Evolutionary conservation across 2,329 filamentous ascomycete species (phyloP).

Genomic region (Trichoderma harzianum): DNA sequence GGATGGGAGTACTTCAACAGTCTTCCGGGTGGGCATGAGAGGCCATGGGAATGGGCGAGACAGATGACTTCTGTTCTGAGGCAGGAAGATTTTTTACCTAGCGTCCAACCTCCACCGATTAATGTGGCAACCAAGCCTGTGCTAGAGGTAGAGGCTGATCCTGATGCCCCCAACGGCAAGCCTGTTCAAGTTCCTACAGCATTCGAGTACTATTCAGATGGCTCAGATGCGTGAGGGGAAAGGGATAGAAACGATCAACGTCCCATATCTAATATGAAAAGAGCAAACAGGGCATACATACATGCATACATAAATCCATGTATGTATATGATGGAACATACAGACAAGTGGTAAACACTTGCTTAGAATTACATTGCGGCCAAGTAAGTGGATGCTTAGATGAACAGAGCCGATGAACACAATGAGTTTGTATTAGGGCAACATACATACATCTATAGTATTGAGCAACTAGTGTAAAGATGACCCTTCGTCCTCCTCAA

Average conservation of each 20-base stretch:
- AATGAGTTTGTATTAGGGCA: slow-evolving; percentile 12
- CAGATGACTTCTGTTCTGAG: slow-evolving; percentile 54
- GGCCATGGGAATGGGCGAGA: slow-evolving; percentile 76
- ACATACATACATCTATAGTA: slow-evolving; percentile 18
- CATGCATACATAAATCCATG: not conserved
- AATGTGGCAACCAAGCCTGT: not conserved
- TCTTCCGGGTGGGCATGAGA: slow-evolving; percentile 57
- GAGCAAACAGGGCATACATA: not conserved
- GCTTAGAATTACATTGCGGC: not conserved
- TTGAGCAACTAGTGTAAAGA: slow-evolving; percentile 21
- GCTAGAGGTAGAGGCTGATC: slow-evolving; percentile 25
- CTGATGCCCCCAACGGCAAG: slow-evolving; percentile 27
- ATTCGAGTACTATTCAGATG: slow-evolving; percentile 37
- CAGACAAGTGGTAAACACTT: not conserved
- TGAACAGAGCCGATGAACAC: not conserved
- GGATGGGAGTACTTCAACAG: slow-evolving; percentile 96
- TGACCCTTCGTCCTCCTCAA: slow-evolving; percentile 11
- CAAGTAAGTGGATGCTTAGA: too few relatives aligned
- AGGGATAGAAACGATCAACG: too few relatives aligned
- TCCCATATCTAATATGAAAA: not conserved
- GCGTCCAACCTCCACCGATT: not conserved
- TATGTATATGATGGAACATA: not conserved
- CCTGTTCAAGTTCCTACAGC: slow-evolving; percentile 29
- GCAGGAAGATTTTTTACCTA: slow-evolving; percentile 24
- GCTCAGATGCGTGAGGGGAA: not conserved